Percentiles rank a stretch among this genome's conserved stretches.
Evolutionary conservation across 306 rosid species (phyloP).

Genomic region (Urtica urens): DNA sequence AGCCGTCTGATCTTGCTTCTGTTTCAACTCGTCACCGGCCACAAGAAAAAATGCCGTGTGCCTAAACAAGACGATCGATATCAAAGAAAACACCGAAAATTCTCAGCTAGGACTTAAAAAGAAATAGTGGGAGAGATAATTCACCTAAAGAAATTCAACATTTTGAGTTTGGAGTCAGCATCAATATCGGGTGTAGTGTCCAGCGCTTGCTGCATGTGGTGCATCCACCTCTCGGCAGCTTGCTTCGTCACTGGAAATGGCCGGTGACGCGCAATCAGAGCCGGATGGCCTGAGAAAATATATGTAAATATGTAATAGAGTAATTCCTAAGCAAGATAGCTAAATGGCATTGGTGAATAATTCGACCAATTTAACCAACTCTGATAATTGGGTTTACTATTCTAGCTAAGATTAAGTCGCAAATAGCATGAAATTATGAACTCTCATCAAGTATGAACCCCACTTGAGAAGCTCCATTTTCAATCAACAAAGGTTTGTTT

Average conservation of each 20-base stretch:
- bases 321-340: no score
- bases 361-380: no score
- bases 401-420: no score
- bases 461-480: no score
- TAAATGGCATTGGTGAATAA: no score
- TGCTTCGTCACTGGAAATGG: slow-evolving; percentile 62
- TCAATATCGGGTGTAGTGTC: slow-evolving; percentile 48
- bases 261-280: slow-evolving; percentile 72
- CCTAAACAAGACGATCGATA: slow-evolving; percentile 31
- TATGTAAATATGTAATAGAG: no score
- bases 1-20: slow-evolving; percentile 32
- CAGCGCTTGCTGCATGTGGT: slow-evolving; percentile 76
- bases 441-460: no score
- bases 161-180: slow-evolving; percentile 51
- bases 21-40: slow-evolving; percentile 63
- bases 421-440: no score
- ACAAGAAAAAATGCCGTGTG: slow-evolving; percentile 86
- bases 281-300: slow-evolving; percentile 70
- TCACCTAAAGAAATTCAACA: slow-evolving; percentile 69
- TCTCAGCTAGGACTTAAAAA: background rate
- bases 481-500: no score
- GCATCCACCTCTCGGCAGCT: slow-evolving; percentile 78
- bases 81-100: background rate
- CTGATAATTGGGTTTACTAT: no score
- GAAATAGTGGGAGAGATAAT: slow-evolving; percentile 7